A percentile compares a stretch with the other conserved stretches of the same genome.
These are phyloP conservation scores for Omphalea diandra DNA, from an alignment of 441 rosid species.

Conservation along the genomic window DNA sequence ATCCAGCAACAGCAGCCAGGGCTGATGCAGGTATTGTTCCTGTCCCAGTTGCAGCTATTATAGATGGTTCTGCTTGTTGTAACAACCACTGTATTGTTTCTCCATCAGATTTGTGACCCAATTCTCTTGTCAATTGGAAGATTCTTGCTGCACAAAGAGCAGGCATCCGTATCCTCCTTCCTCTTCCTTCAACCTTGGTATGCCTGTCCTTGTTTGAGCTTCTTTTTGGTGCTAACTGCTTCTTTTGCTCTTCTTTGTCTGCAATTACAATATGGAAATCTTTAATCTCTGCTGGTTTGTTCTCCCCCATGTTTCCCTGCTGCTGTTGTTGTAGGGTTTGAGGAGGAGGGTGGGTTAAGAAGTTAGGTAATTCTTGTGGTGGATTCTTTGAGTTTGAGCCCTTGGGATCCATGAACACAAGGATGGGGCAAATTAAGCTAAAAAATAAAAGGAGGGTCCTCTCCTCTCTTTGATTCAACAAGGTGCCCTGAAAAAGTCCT, in stretches of 20 bases:
- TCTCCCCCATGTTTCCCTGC: conserved; percentile 43
- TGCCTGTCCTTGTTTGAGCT: conserved; percentile 95
- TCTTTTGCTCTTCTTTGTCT: conserved; percentile 56
- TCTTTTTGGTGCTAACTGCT: conserved; percentile 79
- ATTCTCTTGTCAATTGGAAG: conserved; percentile 90
- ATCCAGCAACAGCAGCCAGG: conserved; percentile 52
- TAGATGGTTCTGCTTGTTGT: conserved; percentile 92
- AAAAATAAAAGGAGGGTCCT: conserved; percentile 21
- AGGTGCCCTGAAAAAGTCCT: conserved; percentile 55
- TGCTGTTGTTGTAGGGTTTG: conserved; percentile 18
- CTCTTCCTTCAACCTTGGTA: conserved; percentile 95
- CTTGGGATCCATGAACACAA: conserved; percentile 85
- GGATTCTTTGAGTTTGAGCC: conserved; percentile 40
- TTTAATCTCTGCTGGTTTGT: conserved; percentile 62
- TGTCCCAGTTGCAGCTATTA: conserved; percentile 85
- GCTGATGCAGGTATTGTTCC: conserved; percentile 98
- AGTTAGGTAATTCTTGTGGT: conserved; percentile 49
- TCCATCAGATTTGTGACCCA: conserved; percentile 97
- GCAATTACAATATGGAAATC: conserved; percentile 73
- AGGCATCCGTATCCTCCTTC: conserved; percentile 95
- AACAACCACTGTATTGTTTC: conserved; percentile 96
- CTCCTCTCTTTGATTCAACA: conserved; percentile 49
- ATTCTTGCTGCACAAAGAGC: conserved; percentile 96
- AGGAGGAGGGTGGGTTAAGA: conserved; percentile 51
- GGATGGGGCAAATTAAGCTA: not conserved